Percentiles rank a stretch among this genome's conserved stretches.
These are phyloP conservation scores for Elaeis guineensis DNA, from an alignment of 176 grass and related monocot genomes.

Conservation along the genomic window DNA sequence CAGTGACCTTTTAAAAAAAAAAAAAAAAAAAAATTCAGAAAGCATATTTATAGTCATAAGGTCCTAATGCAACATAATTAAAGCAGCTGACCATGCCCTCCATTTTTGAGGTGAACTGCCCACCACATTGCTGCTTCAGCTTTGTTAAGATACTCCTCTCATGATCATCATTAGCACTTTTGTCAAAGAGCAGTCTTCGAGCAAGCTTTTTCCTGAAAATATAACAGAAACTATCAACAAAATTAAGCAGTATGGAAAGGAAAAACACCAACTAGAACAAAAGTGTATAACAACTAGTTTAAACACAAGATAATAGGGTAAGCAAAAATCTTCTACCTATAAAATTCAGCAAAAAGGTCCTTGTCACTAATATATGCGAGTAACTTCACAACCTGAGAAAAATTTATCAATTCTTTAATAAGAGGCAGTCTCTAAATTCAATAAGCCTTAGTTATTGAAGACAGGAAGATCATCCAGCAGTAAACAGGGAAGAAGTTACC, in stretches of 20 bases:
- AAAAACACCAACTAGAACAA: background rate
- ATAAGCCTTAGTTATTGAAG: too few species aligned
- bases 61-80: slow-evolving; percentile 2
- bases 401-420: background rate
- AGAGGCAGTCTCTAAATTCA: too few species aligned
- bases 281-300: too few species aligned
- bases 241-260: background rate
- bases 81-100: slow-evolving; percentile 75
- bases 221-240: background rate
- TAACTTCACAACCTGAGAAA: slow-evolving; percentile 76
- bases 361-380: slow-evolving; percentile 93
- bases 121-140: slow-evolving; percentile 74
- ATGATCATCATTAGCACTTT: slow-evolving; percentile 51
- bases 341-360: slow-evolving; percentile 93
- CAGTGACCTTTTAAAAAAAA: slow-evolving; percentile 40
- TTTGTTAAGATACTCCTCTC: slow-evolving; percentile 81
- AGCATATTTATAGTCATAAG: slow-evolving; percentile 7
- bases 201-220: slow-evolving; percentile 27
- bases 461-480: too few species aligned
- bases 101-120: slow-evolving; percentile 81
- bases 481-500: slow-evolving; percentile 24
- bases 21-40: slow-evolving; percentile 1
- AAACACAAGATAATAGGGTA: too few species aligned
- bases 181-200: slow-evolving; percentile 53
- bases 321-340: slow-evolving; percentile 34